These are phyloP conservation scores for Penicillium lagena DNA, from an alignment of 495 filamentous ascomycete genomes.

Conservation along the genomic window DNA sequence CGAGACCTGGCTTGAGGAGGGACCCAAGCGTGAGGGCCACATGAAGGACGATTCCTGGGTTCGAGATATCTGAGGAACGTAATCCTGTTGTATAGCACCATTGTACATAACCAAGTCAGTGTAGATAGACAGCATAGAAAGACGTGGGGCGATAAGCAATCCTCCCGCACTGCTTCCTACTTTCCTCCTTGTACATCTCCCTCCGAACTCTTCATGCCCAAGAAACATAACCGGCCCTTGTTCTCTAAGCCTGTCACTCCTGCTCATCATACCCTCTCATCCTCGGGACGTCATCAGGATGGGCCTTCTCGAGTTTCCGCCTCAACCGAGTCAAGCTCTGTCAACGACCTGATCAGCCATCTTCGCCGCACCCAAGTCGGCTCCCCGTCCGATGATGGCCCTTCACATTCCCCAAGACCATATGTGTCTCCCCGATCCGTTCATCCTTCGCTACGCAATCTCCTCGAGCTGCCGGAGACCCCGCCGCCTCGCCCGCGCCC, in stretches of 20 bases:
- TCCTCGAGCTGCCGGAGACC: slow-evolving; percentile 66
- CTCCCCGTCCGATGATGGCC: slow-evolving; percentile 9
- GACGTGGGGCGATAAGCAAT: slow-evolving; percentile 10
- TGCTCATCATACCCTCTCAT: slow-evolving; percentile 33
- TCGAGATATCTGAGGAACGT: slow-evolving; percentile 42
- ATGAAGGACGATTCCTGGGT: slow-evolving; percentile 61
- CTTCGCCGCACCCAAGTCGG: slow-evolving; percentile 41
- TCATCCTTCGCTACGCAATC: slow-evolving; percentile 47
- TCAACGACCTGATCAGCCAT: slow-evolving; percentile 44
- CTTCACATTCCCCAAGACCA: slow-evolving; percentile 6
- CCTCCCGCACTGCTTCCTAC: slow-evolving; percentile 1
- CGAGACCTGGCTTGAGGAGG: slow-evolving; percentile 57
- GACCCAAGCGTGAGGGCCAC: slow-evolving; percentile 47
- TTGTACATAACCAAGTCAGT: slow-evolving; percentile 3
- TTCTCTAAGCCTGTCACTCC: slow-evolving; percentile 28
- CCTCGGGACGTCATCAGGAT: slow-evolving; percentile 23
- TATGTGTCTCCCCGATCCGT: slow-evolving; percentile 33
- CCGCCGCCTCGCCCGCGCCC: slow-evolving; percentile 59
- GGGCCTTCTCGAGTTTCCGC: slow-evolving; percentile 15
- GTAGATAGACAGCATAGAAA: slow-evolving; percentile 14
- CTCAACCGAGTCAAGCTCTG: slow-evolving; percentile 19
- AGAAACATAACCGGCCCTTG: slow-evolving; percentile 33
- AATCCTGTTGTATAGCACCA: slow-evolving; percentile 12
- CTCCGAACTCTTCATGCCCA: slow-evolving; percentile 33
- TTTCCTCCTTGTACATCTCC: not conserved